These are phyloP conservation scores for Vanrija pseudolonga DNA, from an alignment of 1,284 basidiomycete species.

Conservation along the genomic window DNA sequence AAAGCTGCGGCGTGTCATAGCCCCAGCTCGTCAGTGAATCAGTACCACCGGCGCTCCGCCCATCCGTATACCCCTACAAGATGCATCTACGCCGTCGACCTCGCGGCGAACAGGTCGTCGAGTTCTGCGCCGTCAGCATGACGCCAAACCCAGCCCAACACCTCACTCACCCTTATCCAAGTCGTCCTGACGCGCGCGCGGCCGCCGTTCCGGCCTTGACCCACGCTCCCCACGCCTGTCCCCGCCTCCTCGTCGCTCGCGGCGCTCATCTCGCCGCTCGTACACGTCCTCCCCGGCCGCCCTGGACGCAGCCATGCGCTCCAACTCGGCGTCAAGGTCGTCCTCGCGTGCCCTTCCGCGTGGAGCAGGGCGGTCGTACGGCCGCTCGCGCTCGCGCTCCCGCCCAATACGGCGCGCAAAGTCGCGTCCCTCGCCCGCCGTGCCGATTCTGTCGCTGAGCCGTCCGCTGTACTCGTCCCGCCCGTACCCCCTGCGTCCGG, in stretches of 20 bases:
- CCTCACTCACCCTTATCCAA: constrained; percentile 38
- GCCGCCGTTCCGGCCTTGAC: constrained; percentile 12
- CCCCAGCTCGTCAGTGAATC: too few species aligned
- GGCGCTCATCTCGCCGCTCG: constrained; percentile 1
- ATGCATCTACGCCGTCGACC: neutral
- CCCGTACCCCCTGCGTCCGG: constrained; percentile 1
- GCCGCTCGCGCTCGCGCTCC: constrained; percentile 10
- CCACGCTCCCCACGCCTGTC: neutral
- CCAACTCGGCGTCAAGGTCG: constrained; percentile 43
- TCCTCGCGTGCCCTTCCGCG: constrained; percentile 14
- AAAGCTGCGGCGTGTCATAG: too few species aligned
- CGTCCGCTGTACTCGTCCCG: constrained; percentile 12
- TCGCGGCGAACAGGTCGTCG: constrained; percentile 18
- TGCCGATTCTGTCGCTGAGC: constrained; percentile 14
- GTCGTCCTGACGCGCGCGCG: constrained; percentile 26
- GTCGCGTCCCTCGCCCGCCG: constrained; percentile 29
- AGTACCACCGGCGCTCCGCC: too few species aligned
- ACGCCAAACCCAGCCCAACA: neutral
- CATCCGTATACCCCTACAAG: too few species aligned
- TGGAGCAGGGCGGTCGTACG: constrained; percentile 16
- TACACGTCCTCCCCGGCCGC: constrained; percentile 13
- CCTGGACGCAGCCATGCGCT: constrained; percentile 24
- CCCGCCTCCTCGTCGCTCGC: neutral
- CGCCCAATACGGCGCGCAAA: constrained; percentile 34
- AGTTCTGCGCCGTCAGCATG: constrained; percentile 16